phyloP scores from a whole-genome alignment of 441 rosid species.

The Biscutella laevigata region DNA sequence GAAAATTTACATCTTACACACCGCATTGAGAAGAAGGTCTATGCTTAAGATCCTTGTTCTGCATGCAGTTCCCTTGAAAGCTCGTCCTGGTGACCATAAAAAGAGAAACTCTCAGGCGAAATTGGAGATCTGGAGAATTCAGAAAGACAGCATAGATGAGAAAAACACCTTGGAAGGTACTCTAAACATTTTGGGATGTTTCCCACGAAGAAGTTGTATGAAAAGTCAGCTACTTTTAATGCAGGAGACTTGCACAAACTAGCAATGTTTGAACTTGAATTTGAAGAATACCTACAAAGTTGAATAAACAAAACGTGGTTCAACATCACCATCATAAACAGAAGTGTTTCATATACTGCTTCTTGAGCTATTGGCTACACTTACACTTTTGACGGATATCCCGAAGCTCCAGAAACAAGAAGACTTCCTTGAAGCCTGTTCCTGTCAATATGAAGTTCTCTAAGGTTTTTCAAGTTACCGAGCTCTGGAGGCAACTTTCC shows the following conservation, averaged over 20 bases:
- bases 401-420: constrained; percentile 38
- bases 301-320: not conserved
- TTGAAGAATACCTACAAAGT: constrained; percentile 51
- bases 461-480: constrained; percentile 58
- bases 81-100: constrained; percentile 41
- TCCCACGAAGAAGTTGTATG: constrained; percentile 77
- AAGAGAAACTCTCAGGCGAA: not conserved
- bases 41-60: constrained; percentile 51
- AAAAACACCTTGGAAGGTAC: constrained; percentile 55
- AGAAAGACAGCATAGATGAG: not conserved
- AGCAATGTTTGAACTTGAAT: constrained; percentile 37
- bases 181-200: constrained; percentile 72
- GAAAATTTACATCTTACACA: constrained; percentile 10
- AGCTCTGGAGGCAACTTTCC: constrained; percentile 70
- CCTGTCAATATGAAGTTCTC: constrained; percentile 68
- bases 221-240: constrained; percentile 70
- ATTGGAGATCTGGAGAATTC: not conserved
- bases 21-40: constrained; percentile 65
- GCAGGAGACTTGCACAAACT: constrained; percentile 70
- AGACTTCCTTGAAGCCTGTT: constrained; percentile 78
- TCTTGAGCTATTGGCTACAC: constrained; percentile 24
- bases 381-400: constrained; percentile 36
- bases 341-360: not conserved
- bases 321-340: not conserved
- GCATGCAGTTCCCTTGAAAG: constrained; percentile 92